Percentiles rank a stretch among this genome's conserved stretches.
Conservation (phyloP, 2,329 filamentous ascomycete species). For the Neospermospora avenae region DNA sequence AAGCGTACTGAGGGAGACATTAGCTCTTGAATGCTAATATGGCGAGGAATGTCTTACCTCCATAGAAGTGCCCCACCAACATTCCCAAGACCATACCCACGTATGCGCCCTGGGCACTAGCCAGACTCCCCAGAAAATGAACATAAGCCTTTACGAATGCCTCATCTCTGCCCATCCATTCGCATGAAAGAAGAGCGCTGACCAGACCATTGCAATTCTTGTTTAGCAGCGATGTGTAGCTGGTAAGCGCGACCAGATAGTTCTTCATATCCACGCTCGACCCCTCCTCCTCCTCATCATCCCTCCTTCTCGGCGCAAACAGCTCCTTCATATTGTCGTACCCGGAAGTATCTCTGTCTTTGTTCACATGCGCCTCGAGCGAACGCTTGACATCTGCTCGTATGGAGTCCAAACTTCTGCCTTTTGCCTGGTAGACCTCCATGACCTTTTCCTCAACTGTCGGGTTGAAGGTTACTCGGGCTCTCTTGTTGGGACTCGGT, state of each 20-base stretch:
- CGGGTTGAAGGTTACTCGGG: constrained; percentile 34
- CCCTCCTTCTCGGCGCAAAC: constrained; percentile 37
- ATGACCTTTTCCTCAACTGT: constrained; percentile 36
- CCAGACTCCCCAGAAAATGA: constrained; percentile 66
- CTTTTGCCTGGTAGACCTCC: constrained; percentile 27
- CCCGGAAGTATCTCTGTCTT: constrained; percentile 51
- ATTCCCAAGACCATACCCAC: constrained; percentile 71
- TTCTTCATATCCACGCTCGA: constrained; percentile 46
- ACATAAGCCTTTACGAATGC: constrained; percentile 65
- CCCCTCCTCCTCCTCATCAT: constrained; percentile 23
- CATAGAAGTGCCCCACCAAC: constrained; percentile 75
- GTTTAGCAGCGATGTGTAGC: constrained; percentile 57
- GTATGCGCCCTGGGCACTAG: constrained; percentile 80
- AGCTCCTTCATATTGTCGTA: constrained; percentile 60
- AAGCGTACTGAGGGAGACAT: constrained; percentile 37
- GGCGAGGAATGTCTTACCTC: constrained; percentile 37
- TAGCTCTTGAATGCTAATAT: constrained; percentile 37
- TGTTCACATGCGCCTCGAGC: constrained; percentile 52
- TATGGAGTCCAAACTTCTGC: constrained; percentile 26
- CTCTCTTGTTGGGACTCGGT: constrained; percentile 30
- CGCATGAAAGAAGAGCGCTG: constrained; percentile 54
- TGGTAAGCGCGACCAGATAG: constrained; percentile 62
- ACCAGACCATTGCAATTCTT: constrained; percentile 58
- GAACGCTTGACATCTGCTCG: constrained; percentile 35
- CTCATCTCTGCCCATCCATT: constrained; percentile 63